These are phyloP conservation scores for Mycena amicta DNA, from an alignment of 768 basidiomycete genomes.

Conservation along the genomic window DNA sequence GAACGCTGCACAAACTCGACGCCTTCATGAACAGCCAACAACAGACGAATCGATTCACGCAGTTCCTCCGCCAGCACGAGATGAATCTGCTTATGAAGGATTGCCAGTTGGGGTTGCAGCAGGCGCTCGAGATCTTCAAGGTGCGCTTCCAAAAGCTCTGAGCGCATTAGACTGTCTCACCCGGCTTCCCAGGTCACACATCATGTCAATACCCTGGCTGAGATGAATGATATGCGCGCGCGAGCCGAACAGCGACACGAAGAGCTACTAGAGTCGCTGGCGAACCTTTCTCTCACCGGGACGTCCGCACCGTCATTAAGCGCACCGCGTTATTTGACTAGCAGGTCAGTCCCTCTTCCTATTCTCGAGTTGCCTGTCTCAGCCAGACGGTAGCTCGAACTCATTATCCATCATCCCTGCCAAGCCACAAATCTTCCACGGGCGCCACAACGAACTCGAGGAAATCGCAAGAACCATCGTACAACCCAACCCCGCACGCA, in stretches of 20 bases:
- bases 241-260: too few relatives aligned
- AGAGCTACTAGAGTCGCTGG: too few relatives aligned
- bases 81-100: background rate
- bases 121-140: background rate
- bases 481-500: background rate
- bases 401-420: background rate
- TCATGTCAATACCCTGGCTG: too few relatives aligned
- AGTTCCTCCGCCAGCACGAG: background rate
- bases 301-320: too few relatives aligned
- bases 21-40: background rate
- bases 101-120: background rate
- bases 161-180: too few relatives aligned
- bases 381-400: background rate
- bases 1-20: slow-evolving; percentile 7
- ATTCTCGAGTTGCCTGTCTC: too few relatives aligned
- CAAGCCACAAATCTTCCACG: background rate
- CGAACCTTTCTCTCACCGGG: too few relatives aligned
- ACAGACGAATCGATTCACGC: background rate
- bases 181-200: too few relatives aligned
- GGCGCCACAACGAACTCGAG: background rate
- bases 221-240: too few relatives aligned
- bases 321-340: too few relatives aligned
- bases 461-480: background rate
- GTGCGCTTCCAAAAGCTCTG: too few relatives aligned
- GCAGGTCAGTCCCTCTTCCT: too few relatives aligned